Evolutionary conservation across 306 rosid species (phyloP), one percentile per base, ranked within the genome.

Genomic region (Acacia confusa): DNA sequence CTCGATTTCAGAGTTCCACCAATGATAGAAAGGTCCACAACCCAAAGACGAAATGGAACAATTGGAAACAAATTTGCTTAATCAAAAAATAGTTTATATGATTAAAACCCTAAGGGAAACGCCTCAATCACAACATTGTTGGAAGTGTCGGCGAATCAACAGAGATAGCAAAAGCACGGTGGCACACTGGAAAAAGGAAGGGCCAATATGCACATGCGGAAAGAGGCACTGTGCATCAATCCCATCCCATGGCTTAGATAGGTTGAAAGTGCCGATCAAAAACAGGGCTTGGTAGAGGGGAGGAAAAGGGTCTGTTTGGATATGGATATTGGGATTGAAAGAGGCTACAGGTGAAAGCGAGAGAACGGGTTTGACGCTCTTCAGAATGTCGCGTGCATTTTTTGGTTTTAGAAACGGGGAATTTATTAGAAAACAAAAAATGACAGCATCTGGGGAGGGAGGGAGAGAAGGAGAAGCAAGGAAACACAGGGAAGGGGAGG

Each of bases 131-230:
- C 83, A 82, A 58, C 43, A 86, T 53, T 77, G 88, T 28, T 75
- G 91, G 90, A 70, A 84, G 88, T 75, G 84, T 74, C 80, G 85
- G 84, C 78, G 71, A 94, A 90, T 85, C 89, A 82, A 87, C 2
- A 87, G 84, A 41, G 78, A 58, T 53, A 67, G 25, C 22, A 27
- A 50, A 72, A 30, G 72, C 81, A 79, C 16, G 82, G 79, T 71
- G 84, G 30, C 65, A 77, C 20, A 79, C 19, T 65, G 74, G 53
- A 44, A 69, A 53, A 69, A 60, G 66, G 52, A 78, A 43, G 55
- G 68, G 27, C 58, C 70, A 68, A 64, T 44, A 64, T 74, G 81
- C 57, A 79, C 84, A 88, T 80, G 85, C 57, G 82, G 81, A 78
- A 70, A 52, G 57, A 57, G 85, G 71, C 72, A 75, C 20, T 60